phyloP scores from a whole-genome alignment of 495 filamentous ascomycete species.

The Rhizodiscina lignyota region DNA sequence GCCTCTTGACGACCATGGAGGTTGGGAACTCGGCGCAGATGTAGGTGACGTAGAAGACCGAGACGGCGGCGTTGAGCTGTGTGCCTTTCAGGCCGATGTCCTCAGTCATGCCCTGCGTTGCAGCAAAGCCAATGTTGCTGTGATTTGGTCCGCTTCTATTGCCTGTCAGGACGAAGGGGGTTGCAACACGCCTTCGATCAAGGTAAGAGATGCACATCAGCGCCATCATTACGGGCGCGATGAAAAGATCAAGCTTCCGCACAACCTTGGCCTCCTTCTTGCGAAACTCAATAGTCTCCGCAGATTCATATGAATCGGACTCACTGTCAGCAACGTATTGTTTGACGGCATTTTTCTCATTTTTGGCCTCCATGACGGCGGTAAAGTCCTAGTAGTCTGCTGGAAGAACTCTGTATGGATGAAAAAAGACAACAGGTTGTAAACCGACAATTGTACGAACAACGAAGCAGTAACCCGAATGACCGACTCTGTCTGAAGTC shows the following conservation, averaged over 20 bases:
- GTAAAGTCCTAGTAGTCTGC: no score
- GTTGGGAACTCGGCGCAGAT: constrained; percentile 43
- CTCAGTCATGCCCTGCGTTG: constrained; percentile 46
- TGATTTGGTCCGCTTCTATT: no score
- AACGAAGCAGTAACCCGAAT: no score
- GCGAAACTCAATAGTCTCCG: constrained; percentile 5
- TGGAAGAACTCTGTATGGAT: no score
- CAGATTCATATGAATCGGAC: no score
- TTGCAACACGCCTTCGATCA: constrained; percentile 25
- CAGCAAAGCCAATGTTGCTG: constrained; percentile 68
- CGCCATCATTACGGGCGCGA: constrained; percentile 25
- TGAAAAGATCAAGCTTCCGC: constrained; percentile 25
- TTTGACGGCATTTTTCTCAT: no score
- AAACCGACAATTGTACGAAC: no score
- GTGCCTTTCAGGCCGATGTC: constrained; percentile 44
- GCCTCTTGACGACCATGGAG: constrained; percentile 46
- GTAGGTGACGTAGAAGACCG: constrained; percentile 55
- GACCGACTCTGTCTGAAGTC: no score
- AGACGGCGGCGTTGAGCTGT: constrained; percentile 54
- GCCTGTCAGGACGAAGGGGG: constrained; percentile 11
- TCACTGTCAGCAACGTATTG: no score
- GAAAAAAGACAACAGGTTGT: no score
- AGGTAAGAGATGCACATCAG: constrained; percentile 26
- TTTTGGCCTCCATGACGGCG: no score
- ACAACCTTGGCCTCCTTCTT: constrained; percentile 13